These are phyloP conservation scores for Saccharum hybrid DNA, from an alignment of 202 grass and related monocot species.

Conservation along the genomic window DNA sequence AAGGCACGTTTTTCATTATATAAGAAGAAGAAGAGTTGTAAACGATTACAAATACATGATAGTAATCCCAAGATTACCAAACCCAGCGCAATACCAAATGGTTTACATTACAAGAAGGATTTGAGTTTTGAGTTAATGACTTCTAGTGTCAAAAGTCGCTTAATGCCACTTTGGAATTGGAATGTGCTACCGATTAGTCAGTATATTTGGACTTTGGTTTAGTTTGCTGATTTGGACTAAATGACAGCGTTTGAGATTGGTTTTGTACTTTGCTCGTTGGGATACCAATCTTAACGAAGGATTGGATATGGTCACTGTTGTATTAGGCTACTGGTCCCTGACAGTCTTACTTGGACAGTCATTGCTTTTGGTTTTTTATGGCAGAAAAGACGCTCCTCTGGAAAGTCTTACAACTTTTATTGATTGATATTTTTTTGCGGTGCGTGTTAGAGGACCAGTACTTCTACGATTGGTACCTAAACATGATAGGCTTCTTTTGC, in stretches of 20 bases:
- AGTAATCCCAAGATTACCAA: too few relatives aligned
- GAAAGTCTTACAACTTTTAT: background rate
- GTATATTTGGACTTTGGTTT: background rate
- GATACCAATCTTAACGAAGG: background rate
- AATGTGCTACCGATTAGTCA: background rate
- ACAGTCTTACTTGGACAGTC: background rate
- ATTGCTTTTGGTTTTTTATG: conserved; percentile 15
- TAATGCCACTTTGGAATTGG: background rate
- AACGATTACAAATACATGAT: too few relatives aligned
- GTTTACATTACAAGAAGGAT: too few relatives aligned
- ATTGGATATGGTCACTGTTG: background rate
- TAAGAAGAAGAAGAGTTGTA: too few relatives aligned
- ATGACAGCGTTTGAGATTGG: background rate
- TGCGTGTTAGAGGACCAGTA: background rate
- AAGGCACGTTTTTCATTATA: too few relatives aligned
- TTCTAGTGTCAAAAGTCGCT: background rate
- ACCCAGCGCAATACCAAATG: too few relatives aligned
- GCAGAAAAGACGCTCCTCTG: background rate
- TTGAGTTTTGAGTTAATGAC: conserved; percentile 17
- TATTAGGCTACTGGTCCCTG: background rate
- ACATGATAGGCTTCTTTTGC: background rate
- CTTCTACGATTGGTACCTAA: background rate
- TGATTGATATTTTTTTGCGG: background rate
- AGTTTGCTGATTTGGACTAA: conserved; percentile 17
- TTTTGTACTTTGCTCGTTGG: conserved; percentile 10